A percentile compares a stretch with the other conserved stretches of the same genome.
Evolutionary conservation across 192 early-diverging fungal genomes (phyloP).

Genomic region (Neocallimastix lanati): DNA sequence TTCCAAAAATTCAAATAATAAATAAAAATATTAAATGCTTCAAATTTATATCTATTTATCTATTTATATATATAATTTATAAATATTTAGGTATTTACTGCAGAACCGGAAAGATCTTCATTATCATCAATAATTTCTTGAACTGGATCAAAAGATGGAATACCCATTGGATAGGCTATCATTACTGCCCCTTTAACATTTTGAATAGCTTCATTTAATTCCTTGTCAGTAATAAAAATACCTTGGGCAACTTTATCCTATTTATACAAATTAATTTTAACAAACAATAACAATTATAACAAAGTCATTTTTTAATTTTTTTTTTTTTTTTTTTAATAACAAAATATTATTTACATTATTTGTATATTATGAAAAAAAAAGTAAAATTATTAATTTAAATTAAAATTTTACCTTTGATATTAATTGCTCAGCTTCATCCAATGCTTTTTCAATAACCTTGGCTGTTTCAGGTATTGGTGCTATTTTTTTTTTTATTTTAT

Average conservation of each 20-base stretch:
- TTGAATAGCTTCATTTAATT: conserved; percentile 16
- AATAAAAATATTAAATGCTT: no score
- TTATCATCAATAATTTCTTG: conserved; percentile 22
- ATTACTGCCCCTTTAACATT: conserved; percentile 22
- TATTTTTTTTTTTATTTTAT: no score
- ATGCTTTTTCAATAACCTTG: conserved; percentile 14
- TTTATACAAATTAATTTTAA: no score
- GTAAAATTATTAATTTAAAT: no score
- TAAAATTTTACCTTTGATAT: neutral
- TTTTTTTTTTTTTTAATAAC: no score
- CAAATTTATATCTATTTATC: no score
- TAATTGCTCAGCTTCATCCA: conserved; percentile 11
- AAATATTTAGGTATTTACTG: conserved; percentile 10
- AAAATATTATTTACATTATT: no score
- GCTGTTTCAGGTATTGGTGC: conserved; percentile 16
- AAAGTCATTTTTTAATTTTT: no score
- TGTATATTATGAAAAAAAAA: no score
- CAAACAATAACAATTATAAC: no score
- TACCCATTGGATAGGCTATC: conserved; percentile 31
- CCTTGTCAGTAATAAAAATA: conserved; percentile 3
- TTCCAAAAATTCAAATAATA: no score
- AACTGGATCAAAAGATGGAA: conserved; percentile 31
- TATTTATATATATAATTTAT: no score
- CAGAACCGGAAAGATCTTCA: conserved; percentile 28
- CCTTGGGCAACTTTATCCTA: conserved; percentile 13